Evolutionary conservation across 2,329 filamentous ascomycete species (phyloP), one percentile per base, ranked within the genome.

Genomic region (Fusarium pseudoanthophilum): DNA sequence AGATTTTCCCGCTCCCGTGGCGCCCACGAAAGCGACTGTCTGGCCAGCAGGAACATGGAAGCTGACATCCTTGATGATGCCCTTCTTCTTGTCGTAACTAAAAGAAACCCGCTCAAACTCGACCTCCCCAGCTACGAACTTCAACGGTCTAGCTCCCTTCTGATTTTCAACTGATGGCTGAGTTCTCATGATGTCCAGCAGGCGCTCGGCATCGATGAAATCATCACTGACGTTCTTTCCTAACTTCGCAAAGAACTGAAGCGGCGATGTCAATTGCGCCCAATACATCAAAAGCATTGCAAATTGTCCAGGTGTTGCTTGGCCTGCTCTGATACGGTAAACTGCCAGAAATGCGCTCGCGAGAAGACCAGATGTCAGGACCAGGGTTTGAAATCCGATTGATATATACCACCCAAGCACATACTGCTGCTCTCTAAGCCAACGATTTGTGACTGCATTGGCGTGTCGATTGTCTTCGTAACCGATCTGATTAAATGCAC

Each of bases 261-360:
- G 85, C 5, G 92, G 92, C 4, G 88, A 87, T 49, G 92, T 92
- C 42, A 94, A 85, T 77, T 94, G 92, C 24, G 88, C 87, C 91
- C 93, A 93, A 80, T 94, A 94, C 60, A 91, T 92, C 67, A 94
- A 82, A 21, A 94, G 84, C 82, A 91, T 89, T 62, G 92, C 90
- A 74, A 94, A 93, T 72, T 92, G 87, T 62, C 92, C 92, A 16
- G 92, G 84, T 10, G 88, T 88, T 9, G 89, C 87, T 59, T 87
- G 81, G 4, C 87, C 87, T n/a, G 85, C 86, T 5, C 87, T 90
- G 60, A 94, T 91, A 71, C 92, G 91, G 78, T 90, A 92, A 1
- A 90, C 87, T 4, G 88, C 88, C 45, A 90, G 75, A 74, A 89
- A 88, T 5, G 88, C 85, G 40, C 88, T 89, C 7, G 91, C 92